Base-by-base conservation (phyloP, 192 early-diverging fungal genomes). In the Phlyctochytrium planicorne region DNA sequence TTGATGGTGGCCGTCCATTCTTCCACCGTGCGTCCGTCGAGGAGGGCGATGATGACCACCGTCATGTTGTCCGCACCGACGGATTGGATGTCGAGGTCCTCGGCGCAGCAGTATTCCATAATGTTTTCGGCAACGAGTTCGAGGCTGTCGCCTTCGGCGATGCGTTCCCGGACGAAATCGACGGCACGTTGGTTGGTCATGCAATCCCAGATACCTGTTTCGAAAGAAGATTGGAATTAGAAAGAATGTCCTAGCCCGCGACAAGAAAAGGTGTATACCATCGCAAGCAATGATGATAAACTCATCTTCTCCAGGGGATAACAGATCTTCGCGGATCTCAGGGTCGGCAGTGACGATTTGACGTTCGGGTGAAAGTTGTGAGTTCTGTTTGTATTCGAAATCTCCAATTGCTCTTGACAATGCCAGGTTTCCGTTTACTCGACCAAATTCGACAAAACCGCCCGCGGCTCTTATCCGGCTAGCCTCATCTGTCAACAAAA, bases 51-150 rank as follows among this genome's bases (percentile, higher is more conserved):
- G 30, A 98, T 91, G 33, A 96, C 76, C 14, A 97, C 89, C 0
- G 96, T 96, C 96, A 98, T 98, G 77, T 98, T 98, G 78, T 98
- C 96, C 79, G 94, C 96, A 25, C 96, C 96, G 52, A 97, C 86
- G 25, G 91, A 89, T 53, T 87, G 89, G 60, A 91, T 78, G 35
- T 94, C 94, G 69, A 82, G 86, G 68, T 94, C 93, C n/a, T 86
- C 76, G 27, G 95, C 94, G 63, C 97, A 81, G 67, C 96, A 97
- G 60, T 82, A 76, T 62, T 95, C 90, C 93, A 96, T 96, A 36
- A 96, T 81, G 30, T 83, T 76, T 77, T 98, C 96, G 75, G 91
- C 92, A 64, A 95, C 86, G 30, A 72, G 75, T 53, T 77, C 81
- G 20, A 94, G 76, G 56, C 77, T 77, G 63, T 78, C 70, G 59